Conservation (phyloP, 1,139 yeast genomes). For the Diutina ranongensis region DNA sequence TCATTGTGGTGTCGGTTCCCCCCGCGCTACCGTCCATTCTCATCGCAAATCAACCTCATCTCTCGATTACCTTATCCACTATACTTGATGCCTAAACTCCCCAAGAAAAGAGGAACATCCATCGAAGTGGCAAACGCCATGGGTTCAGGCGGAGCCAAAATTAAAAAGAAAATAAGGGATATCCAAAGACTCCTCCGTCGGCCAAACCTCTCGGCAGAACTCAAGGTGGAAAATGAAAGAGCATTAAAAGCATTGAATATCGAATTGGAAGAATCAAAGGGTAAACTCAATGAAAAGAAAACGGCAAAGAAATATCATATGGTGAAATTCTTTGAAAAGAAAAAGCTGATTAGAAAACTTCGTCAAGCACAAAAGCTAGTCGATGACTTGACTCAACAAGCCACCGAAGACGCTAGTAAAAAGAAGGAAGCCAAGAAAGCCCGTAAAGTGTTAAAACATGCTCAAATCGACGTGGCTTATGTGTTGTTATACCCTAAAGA, state of each 20-base stretch:
- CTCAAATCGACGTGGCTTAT: constrained; percentile 68
- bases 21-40: neutral
- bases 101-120: constrained; percentile 1
- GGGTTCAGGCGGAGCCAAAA: constrained; percentile 27
- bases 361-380: constrained; percentile 45
- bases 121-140: constrained; percentile 3
- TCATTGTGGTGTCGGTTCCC: no score
- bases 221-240: constrained; percentile 74
- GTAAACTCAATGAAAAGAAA: constrained; percentile 40
- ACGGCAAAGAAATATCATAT: constrained; percentile 78
- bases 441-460: constrained; percentile 40
- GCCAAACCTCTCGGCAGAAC: constrained; percentile 61
- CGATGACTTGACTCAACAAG: constrained; percentile 14
- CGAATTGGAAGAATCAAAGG: constrained; percentile 49
- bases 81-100: constrained; percentile 5
- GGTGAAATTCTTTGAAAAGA: constrained; percentile 85
- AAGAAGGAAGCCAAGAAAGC: constrained; percentile 43
- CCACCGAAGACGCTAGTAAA: constrained; percentile 25
- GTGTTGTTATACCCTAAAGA: constrained; percentile 68
- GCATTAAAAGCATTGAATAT: constrained; percentile 62
- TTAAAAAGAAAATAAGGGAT: constrained; percentile 82
- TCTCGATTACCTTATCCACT: neutral
- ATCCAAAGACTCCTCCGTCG: constrained; percentile 57
- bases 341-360: constrained; percentile 72
- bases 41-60: neutral